Percentiles rank a stretch among this genome's conserved stretches.
These are phyloP conservation scores for Grosmannia huntii DNA, from an alignment of 2,329 filamentous ascomycete species.

Conservation along the genomic window DNA sequence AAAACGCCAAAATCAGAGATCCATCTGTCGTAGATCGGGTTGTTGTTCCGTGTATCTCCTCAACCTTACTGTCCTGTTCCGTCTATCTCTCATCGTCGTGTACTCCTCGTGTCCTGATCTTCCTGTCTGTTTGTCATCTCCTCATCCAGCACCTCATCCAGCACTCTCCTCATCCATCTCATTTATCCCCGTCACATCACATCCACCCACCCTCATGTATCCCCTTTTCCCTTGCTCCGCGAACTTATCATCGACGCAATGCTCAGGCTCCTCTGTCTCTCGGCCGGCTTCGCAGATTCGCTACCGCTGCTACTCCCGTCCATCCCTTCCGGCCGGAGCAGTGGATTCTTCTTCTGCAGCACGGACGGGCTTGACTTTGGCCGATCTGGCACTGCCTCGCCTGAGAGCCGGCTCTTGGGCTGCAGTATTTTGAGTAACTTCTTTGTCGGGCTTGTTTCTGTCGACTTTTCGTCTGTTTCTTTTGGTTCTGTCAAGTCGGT, in stretches of 20 bases:
- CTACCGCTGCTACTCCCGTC: neutral
- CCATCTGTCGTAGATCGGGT: too few species aligned
- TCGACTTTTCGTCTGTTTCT: too few species aligned
- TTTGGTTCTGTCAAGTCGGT: neutral
- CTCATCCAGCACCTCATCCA: too few species aligned
- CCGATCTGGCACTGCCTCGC: conserved; percentile 14
- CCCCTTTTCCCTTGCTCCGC: neutral
- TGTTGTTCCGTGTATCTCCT: too few species aligned
- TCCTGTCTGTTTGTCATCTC: too few species aligned
- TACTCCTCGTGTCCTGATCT: too few species aligned
- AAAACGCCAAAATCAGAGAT: too few species aligned
- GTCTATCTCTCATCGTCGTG: too few species aligned
- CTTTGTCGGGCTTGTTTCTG: neutral
- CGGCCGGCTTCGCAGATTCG: neutral
- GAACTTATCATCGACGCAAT: conserved; percentile 8
- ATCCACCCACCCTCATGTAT: neutral
- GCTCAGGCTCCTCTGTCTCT: conserved; percentile 2
- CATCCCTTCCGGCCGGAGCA: too few species aligned
- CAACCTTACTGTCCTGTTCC: too few species aligned
- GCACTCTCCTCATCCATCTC: too few species aligned
- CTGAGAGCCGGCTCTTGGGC: conserved; percentile 26
- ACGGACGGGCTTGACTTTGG: conserved; percentile 4
- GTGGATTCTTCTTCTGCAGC: conserved; percentile 8
- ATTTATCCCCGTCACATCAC: neutral
- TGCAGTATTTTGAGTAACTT: conserved; percentile 27